A percentile compares a stretch with the other conserved stretches of the same genome.
Conservation (phyloP, 495 filamentous ascomycete species). For the Tetracladium setigerum region DNA sequence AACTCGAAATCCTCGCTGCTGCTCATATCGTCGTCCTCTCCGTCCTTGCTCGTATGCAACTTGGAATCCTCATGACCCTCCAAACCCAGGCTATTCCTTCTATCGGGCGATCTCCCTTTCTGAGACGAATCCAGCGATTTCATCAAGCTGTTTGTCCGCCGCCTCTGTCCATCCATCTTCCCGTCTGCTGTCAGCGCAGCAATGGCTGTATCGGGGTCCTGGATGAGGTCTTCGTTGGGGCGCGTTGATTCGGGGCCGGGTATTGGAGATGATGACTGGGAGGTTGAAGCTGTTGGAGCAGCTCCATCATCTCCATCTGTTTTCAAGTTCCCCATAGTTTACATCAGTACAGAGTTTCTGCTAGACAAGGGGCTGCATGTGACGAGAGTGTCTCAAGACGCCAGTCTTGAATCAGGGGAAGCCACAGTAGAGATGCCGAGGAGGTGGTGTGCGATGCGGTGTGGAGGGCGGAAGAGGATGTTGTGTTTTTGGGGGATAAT, state of each 20-base stretch:
- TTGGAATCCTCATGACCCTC: constrained; percentile 19
- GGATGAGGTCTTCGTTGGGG: neutral
- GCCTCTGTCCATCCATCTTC: constrained; percentile 19
- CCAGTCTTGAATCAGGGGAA: too few species aligned
- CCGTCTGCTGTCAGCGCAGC: constrained; percentile 12
- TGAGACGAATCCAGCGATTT: constrained; percentile 6
- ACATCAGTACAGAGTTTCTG: too few species aligned
- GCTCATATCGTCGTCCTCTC: constrained; percentile 40
- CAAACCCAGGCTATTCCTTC: constrained; percentile 1
- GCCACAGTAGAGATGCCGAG: too few species aligned
- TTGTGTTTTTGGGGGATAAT: too few species aligned
- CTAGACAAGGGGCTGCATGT: too few species aligned
- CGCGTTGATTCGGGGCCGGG: too few species aligned
- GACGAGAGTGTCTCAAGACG: too few species aligned
- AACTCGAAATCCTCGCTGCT: constrained; percentile 49
- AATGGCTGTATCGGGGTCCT: constrained; percentile 18
- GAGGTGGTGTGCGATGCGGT: too few species aligned
- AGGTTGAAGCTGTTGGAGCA: neutral
- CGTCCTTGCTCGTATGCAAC: constrained; percentile 10
- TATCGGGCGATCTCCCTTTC: constrained; percentile 7
- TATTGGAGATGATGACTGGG: too few species aligned
- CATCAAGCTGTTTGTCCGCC: constrained; percentile 21
- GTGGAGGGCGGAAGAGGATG: too few species aligned
- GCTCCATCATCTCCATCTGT: too few species aligned
- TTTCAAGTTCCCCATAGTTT: too few species aligned